Conservation (phyloP, 495 filamentous ascomycete species). For the Usnea hakonensis region DNA sequence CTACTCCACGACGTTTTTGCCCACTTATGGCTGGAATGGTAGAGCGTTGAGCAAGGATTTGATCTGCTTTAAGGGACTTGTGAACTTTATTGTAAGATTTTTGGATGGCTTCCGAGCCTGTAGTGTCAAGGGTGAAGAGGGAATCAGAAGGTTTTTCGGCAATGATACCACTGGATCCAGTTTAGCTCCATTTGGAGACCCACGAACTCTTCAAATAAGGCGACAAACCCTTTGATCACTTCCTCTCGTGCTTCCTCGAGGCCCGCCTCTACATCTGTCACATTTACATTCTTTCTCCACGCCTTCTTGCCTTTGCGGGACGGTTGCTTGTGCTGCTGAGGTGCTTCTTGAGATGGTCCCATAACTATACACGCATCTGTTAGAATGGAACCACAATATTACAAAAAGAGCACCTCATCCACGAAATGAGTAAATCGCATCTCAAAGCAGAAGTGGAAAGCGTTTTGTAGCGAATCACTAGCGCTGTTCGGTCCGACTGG, state of each 20-base stretch:
- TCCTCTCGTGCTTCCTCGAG: conserved; percentile 78
- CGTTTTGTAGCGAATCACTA: neutral
- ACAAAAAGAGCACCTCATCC: neutral
- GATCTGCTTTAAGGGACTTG: conserved; percentile 77
- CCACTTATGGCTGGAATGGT: conserved; percentile 67
- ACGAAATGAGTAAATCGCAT: neutral
- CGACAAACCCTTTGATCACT: conserved; percentile 71
- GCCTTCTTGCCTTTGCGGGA: conserved; percentile 97
- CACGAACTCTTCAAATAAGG: neutral
- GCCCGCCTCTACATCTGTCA: conserved; percentile 74
- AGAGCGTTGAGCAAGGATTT: conserved; percentile 81
- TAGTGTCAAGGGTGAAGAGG: conserved; percentile 74
- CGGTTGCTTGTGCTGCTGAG: conserved; percentile 64
- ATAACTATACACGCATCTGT: neutral
- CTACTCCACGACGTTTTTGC: conserved; percentile 59
- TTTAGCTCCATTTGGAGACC: conserved; percentile 10
- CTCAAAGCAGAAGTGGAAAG: neutral
- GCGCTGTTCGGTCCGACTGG: neutral
- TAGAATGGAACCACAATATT: neutral
- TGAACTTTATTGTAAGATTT: conserved; percentile 55
- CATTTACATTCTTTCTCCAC: conserved; percentile 96
- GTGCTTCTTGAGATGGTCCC: conserved; percentile 31
- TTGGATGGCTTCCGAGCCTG: conserved; percentile 54
- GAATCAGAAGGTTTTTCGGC: conserved; percentile 69
- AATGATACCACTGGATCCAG: conserved; percentile 59